Evolutionary conservation across 306 rosid genomes (phyloP).

Genomic region (Arachis hypogaea): DNA sequence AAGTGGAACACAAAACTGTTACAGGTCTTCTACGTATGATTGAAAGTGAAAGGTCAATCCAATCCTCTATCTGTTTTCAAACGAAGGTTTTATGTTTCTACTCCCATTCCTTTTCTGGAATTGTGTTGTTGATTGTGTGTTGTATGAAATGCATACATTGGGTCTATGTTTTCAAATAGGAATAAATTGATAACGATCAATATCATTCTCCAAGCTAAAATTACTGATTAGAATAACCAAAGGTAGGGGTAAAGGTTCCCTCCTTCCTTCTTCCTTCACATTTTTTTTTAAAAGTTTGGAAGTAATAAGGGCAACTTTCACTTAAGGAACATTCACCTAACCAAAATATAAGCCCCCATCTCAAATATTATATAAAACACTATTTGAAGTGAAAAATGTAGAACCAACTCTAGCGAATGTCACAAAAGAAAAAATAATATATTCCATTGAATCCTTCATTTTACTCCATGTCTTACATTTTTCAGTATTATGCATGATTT

Average conservation of each 20-base stretch:
- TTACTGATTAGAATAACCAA: background rate
- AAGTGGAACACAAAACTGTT: slow-evolving; percentile 98
- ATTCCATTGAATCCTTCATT: slow-evolving; percentile 11
- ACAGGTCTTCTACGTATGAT: slow-evolving; percentile 95
- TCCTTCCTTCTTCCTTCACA: background rate
- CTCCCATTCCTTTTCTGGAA: background rate
- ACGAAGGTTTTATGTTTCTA: background rate
- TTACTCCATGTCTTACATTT: slow-evolving; percentile 20
- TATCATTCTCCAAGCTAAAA: background rate
- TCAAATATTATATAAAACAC: background rate
- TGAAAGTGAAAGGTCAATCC: slow-evolving; percentile 82
- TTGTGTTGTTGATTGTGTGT: background rate
- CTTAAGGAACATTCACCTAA: background rate
- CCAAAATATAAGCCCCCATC: background rate
- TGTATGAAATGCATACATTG: background rate
- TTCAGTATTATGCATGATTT: slow-evolving; percentile 44
- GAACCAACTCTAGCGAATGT: background rate
- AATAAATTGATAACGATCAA: background rate
- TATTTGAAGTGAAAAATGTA: background rate
- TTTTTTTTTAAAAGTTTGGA: background rate
- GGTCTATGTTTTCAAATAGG: background rate
- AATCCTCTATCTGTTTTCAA: background rate
- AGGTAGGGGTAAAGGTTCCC: background rate
- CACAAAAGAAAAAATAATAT: background rate
- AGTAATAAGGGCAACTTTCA: slow-evolving; percentile 1